Conservation (phyloP, 495 filamentous ascomycete genomes). For the Corynascus novoguineensis region DNA sequence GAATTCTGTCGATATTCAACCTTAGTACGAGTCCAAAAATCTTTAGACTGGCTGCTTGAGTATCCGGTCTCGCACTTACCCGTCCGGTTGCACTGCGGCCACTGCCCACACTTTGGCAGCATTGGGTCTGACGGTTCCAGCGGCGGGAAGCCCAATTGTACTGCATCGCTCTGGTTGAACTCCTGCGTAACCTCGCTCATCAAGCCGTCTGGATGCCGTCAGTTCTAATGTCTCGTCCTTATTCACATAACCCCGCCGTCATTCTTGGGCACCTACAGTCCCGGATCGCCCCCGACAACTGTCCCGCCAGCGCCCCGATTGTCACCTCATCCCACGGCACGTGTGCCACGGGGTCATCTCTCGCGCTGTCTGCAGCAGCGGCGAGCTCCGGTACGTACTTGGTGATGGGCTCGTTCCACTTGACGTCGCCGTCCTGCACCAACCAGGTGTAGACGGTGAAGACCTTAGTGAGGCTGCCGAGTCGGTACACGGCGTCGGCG, state of each 20-base stretch:
- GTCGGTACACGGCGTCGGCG: constrained; percentile 46
- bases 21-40: not conserved
- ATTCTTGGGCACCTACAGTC: constrained; percentile 32
- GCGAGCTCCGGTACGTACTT: constrained; percentile 53
- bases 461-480: constrained; percentile 48
- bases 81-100: constrained; percentile 32
- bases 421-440: constrained; percentile 35
- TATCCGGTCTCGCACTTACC: constrained; percentile 25
- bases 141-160: constrained; percentile 38
- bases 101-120: constrained; percentile 36
- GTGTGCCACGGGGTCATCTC: constrained; percentile 36
- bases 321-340: constrained; percentile 53
- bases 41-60: not conserved
- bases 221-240: not conserved
- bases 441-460: constrained; percentile 47
- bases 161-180: constrained; percentile 28
- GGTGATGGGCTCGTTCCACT: constrained; percentile 44
- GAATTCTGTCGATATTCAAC: constrained; percentile 38
- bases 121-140: constrained; percentile 38
- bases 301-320: constrained; percentile 48
- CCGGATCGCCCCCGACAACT: constrained; percentile 47
- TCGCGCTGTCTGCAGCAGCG: constrained; percentile 25
- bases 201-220: constrained; percentile 30
- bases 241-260: not conserved
- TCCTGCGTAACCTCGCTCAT: constrained; percentile 41